A percentile compares a stretch with the other conserved stretches of the same genome.
phyloP scores from a whole-genome alignment of 495 filamentous ascomycete genomes.

The Xylaria castorea region DNA sequence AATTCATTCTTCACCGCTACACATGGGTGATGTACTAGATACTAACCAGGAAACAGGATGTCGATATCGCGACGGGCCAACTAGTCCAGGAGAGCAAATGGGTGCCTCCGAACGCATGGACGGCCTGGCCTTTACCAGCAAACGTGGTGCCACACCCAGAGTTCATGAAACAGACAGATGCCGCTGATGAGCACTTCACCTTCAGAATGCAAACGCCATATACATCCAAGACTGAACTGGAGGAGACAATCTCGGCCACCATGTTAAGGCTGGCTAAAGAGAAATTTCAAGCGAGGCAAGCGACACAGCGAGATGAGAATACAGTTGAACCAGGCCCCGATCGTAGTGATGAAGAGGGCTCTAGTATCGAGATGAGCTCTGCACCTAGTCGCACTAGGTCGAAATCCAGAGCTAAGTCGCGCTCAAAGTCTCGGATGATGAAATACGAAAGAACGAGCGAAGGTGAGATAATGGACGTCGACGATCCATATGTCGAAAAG shows the following conservation, averaged over 20 bases:
- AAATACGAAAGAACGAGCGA: constrained; percentile 32
- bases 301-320: constrained; percentile 8
- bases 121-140: constrained; percentile 76
- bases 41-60: constrained; percentile 31
- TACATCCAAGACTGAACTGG: constrained; percentile 63
- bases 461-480: constrained; percentile 35
- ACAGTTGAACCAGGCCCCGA: not conserved
- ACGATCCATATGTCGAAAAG: constrained; percentile 19
- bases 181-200: constrained; percentile 56
- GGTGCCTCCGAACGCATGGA: constrained; percentile 65
- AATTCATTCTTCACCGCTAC: not conserved
- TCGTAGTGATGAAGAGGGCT: constrained; percentile 1
- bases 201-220: constrained; percentile 49
- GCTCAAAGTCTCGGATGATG: constrained; percentile 12
- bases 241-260: constrained; percentile 69
- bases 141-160: constrained; percentile 64
- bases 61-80: constrained; percentile 32
- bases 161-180: constrained; percentile 40
- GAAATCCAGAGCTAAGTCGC: constrained; percentile 19
- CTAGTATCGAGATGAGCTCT: not conserved
- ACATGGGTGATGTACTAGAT: not conserved
- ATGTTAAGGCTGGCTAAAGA: constrained; percentile 71
- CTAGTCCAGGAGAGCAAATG: constrained; percentile 41
- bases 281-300: constrained; percentile 52
- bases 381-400: not conserved